phyloP scores from a whole-genome alignment of 164 flowering plant genomes.

The Aristolochia contorta region DNA sequence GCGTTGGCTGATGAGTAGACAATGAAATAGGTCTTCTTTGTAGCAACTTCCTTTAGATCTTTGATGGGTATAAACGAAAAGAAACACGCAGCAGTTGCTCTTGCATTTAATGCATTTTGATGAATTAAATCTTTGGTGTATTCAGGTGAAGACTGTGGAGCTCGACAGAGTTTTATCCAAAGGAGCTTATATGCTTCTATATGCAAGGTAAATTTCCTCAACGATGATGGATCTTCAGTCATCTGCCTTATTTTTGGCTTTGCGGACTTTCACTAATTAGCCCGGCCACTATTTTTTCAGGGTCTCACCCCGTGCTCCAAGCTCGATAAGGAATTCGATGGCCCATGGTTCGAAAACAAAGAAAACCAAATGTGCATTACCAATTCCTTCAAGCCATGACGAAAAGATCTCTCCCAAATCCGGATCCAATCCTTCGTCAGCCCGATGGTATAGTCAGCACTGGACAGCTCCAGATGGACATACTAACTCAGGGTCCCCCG shows the following conservation, averaged over 20 bases:
- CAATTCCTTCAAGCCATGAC: conserved; percentile 10
- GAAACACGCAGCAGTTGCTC: background rate
- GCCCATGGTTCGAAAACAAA: conserved; percentile 20
- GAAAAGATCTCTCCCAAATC: conserved; percentile 15
- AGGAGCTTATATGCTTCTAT: conserved; percentile 86
- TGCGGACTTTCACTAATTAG: background rate
- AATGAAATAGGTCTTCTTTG: no score
- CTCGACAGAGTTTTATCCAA: conserved; percentile 55
- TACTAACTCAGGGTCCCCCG: conserved; percentile 2
- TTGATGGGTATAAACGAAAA: no score
- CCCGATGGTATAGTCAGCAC: conserved; percentile 8
- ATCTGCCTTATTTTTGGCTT: background rate
- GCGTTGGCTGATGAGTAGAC: no score
- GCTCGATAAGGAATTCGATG: conserved; percentile 31
- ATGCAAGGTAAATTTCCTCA: conserved; percentile 52
- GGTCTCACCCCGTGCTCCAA: conserved; percentile 75
- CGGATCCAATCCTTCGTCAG: conserved; percentile 2
- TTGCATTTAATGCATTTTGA: background rate
- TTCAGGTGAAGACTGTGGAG: conserved; percentile 67
- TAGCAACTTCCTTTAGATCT: no score
- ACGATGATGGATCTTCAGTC: background rate
- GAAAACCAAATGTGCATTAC: conserved; percentile 9
- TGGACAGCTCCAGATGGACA: conserved; percentile 5
- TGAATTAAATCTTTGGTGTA: background rate
- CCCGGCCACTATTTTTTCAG: conserved; percentile 18